phyloP scores from a whole-genome alignment of 768 basidiomycete genomes.

The Suillus plorans region DNA sequence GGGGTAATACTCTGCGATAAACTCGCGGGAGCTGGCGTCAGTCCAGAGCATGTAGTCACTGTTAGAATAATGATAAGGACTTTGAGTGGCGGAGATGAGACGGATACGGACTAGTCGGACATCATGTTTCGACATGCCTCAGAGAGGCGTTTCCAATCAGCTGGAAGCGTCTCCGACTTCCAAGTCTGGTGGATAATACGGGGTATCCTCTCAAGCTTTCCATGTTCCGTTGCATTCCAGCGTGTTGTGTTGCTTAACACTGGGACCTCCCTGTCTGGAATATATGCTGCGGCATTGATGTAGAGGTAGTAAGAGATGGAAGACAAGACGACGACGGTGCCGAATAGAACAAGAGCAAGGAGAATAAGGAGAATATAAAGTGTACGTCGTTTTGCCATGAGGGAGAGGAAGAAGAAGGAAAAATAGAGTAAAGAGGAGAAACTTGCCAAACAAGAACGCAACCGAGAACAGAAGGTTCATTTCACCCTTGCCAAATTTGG shows the following conservation, averaged over 20 bases:
- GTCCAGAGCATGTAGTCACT: conserved; percentile 99
- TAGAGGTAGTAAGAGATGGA: conserved; percentile 88
- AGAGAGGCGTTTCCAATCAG: conserved; percentile 77
- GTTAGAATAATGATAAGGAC: conserved; percentile 17
- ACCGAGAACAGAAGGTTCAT: conserved; percentile 2
- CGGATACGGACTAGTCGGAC: conserved; percentile 85
- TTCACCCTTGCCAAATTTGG: conserved; percentile 2
- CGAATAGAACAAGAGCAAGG: conserved; percentile 77
- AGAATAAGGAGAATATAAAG: conserved; percentile 49
- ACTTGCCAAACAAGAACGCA: conserved; percentile 1
- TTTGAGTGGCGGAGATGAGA: conserved; percentile 10
- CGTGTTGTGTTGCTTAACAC: conserved; percentile 51
- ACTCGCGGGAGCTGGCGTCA: conserved; percentile 84
- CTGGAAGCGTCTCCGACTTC: conserved; percentile 87
- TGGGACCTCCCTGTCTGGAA: conserved; percentile 76
- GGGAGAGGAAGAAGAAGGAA: conserved; percentile 5
- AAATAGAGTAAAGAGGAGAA: conserved; percentile 4
- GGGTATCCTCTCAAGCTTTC: conserved; percentile 74
- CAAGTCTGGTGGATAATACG: conserved; percentile 98
- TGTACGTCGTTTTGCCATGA: conserved; percentile 45
- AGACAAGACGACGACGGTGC: conserved; percentile 89
- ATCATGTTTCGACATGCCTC: conserved; percentile 87
- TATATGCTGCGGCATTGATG: conserved; percentile 75
- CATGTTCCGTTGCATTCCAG: conserved; percentile 64
- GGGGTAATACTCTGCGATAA: conserved; percentile 83